Percentiles rank a stretch among this genome's conserved stretches.
phyloP scores from a whole-genome alignment of 2,329 filamentous ascomycete genomes.

The Uncinocarpus reesii region DNA sequence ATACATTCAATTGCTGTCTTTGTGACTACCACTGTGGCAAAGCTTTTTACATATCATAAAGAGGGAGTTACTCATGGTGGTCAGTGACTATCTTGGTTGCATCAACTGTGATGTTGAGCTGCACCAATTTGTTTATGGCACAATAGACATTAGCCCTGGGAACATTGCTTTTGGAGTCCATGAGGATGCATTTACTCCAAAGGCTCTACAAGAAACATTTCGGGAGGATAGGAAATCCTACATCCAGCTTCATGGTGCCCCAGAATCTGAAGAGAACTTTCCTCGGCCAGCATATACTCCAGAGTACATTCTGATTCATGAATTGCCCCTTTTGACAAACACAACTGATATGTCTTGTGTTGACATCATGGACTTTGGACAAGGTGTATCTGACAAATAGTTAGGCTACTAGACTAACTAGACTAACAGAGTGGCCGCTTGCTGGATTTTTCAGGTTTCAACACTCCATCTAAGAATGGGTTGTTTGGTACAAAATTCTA shows the following conservation, averaged over 20 bases:
- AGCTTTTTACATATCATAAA: conserved; percentile 11
- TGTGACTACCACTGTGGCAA: conserved; percentile 8
- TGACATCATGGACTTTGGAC: conserved; percentile 15
- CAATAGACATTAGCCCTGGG: conserved; percentile 11
- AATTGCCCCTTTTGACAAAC: conserved; percentile 5
- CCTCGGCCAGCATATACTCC: conserved; percentile 11
- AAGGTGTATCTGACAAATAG: conserved; percentile 6
- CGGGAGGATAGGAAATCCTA: conserved; percentile 1
- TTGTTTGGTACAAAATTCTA: not conserved
- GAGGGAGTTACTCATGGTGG: conserved; percentile 15
- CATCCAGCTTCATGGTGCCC: not conserved
- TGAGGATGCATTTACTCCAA: not conserved
- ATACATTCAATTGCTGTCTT: conserved; percentile 2
- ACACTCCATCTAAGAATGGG: not conserved
- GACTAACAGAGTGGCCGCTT: no score
- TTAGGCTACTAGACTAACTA: no score
- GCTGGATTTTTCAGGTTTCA: conserved; percentile 1
- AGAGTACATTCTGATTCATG: conserved; percentile 6
- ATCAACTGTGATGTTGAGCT: not conserved
- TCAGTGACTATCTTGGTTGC: not conserved
- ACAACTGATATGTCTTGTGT: conserved; percentile 8
- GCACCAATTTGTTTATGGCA: not conserved
- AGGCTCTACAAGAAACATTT: conserved; percentile 8
- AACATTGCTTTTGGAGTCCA: conserved; percentile 11
- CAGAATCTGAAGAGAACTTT: not conserved